Evolutionary conservation across 345 rosid species (phyloP).

Genomic region (Psidium guajava): DNA sequence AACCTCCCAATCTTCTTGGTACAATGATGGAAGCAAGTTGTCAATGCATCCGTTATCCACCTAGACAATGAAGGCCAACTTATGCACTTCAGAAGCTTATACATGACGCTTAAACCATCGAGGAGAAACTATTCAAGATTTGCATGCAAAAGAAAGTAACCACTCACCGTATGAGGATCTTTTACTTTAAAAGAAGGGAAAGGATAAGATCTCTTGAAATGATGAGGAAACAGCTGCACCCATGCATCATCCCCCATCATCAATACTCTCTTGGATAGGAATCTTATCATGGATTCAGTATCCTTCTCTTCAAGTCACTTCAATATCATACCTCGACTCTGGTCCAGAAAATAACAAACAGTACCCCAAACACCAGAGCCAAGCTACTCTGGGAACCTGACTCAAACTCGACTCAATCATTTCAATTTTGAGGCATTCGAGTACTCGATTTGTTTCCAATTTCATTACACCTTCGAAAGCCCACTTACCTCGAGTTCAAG

Average conservation of each 20-base stretch:
- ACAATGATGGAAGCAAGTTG: constrained; percentile 58
- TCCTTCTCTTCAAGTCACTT: too few relatives aligned
- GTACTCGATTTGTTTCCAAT: too few relatives aligned
- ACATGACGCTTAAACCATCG: neutral
- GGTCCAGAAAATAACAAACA: too few relatives aligned
- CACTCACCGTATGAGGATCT: constrained; percentile 74
- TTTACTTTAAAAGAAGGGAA: constrained; percentile 92
- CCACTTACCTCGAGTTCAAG: neutral
- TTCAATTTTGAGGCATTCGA: too few relatives aligned
- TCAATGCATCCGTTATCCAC: constrained; percentile 93
- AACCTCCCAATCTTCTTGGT: constrained; percentile 85
- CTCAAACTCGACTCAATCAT: too few relatives aligned
- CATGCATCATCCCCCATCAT: constrained; percentile 98
- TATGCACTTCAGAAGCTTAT: neutral
- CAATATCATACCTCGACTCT: too few relatives aligned
- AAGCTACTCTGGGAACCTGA: too few relatives aligned
- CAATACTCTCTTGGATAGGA: constrained; percentile 39
- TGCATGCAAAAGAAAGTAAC: neutral
- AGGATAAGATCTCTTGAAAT: constrained; percentile 76
- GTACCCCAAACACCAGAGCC: too few relatives aligned
- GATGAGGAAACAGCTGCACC: constrained; percentile 84
- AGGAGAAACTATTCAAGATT: neutral
- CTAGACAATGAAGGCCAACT: constrained; percentile 16
- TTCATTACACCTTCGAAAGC: neutral
- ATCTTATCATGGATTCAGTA: too few relatives aligned